These are phyloP conservation scores for Claviceps pazoutovae DNA, from an alignment of 2,329 filamentous ascomycete species.

Conservation along the genomic window DNA sequence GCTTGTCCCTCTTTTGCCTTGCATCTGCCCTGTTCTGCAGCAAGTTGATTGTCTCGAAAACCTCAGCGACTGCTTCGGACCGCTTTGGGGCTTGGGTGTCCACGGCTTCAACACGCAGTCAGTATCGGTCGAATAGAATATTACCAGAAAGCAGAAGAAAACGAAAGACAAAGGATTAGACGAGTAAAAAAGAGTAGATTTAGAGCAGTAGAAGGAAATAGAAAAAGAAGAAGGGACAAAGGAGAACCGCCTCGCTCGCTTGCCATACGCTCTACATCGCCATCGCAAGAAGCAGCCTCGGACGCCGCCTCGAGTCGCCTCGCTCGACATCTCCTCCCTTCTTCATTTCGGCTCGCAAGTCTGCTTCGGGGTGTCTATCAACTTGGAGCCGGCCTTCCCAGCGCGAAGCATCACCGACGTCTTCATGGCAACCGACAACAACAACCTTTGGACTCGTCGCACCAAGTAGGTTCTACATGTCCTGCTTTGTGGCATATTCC, in stretches of 20 bases:
- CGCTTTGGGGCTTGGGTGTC: slow-evolving; percentile 2
- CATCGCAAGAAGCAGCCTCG: neutral
- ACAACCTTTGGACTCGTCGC: slow-evolving; percentile 61
- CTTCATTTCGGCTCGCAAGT: slow-evolving; percentile 9
- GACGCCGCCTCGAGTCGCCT: neutral
- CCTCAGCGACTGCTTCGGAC: slow-evolving; percentile 1
- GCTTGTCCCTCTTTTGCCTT: neutral
- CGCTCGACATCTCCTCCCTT: neutral
- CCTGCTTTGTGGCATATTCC: neutral
- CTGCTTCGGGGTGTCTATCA: slow-evolving; percentile 12
- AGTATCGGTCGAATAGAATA: neutral
- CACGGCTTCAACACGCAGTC: neutral
- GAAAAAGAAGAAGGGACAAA: no score
- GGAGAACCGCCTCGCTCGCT: neutral
- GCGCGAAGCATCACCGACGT: slow-evolving; percentile 14
- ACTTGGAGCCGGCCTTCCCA: slow-evolving; percentile 7
- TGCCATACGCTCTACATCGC: neutral
- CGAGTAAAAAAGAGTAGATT: no score
- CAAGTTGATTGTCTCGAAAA: neutral
- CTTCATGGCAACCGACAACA: slow-evolving; percentile 35
- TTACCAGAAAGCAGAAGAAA: no score
- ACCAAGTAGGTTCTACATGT: slow-evolving; percentile 49
- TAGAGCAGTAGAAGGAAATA: no score
- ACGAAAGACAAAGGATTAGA: no score
- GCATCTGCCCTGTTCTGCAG: neutral